Base-by-base conservation (phyloP, 208 protist species). In the Leishmania mexicana region DNA sequence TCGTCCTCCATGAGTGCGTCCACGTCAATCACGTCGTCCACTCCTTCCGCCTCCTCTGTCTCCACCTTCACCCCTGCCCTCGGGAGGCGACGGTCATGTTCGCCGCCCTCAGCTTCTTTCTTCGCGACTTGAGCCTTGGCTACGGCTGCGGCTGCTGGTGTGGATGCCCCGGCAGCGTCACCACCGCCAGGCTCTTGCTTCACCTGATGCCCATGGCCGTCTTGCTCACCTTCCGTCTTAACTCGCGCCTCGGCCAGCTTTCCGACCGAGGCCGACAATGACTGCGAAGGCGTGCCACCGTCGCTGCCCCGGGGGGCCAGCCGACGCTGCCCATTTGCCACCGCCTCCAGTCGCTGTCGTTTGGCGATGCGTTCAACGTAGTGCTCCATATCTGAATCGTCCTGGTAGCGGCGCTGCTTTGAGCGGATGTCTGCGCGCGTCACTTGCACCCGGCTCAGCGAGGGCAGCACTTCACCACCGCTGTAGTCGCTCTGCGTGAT, bases 1-100 rank as follows among this genome's bases (percentile, higher is more conserved):
- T 88, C 81, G 17, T 86, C 85, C 71, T 96, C 91, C 93, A 96
- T 96, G 35, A 95, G 76, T 35, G 88, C 88, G 78, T 96, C 93
- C 19, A 96, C 90, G 79, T 96, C 93, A 75, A 96, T 95, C 17
- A 93, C 87, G 35, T 82, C 79, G 45, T 75, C 19, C 8, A 7
- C 31, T 3, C 72, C 65, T 2, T 80, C 70, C 3, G 35, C 53
- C 54, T 42, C 54, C 19, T 19, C 40, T 35, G 21, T 19, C 35
- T 78, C 75, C 38, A 35, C 75, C 49, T 28, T 54, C 42, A n/a
- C 42, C 7, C 40, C 6, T 51, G 45, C 45, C 68, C 51, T 31
- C 19, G 68, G 40, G 2, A 53, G 28, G 19, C 45, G 68, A 74
- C 42, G 28, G 45, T 0, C 21, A 28, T 79, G 51, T 1, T 74